A percentile compares a stretch with the other conserved stretches of the same genome.
Evolutionary conservation across 2,329 filamentous ascomycete species (phyloP).

Genomic region (Colletotrichum sp.): DNA sequence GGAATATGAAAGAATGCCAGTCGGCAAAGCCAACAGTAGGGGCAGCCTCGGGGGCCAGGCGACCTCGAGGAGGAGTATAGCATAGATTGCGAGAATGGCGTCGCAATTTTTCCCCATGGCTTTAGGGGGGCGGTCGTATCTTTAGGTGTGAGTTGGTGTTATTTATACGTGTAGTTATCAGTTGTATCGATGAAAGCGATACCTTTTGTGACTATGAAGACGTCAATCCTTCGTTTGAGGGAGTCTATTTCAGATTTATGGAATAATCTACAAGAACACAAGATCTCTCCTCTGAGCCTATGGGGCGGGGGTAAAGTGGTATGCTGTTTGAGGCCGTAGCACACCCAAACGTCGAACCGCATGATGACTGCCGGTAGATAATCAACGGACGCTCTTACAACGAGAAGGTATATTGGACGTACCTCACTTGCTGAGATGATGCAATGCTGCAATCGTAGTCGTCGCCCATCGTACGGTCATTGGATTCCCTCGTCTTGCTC

Average conservation of each 20-base stretch:
- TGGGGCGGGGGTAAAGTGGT: neutral
- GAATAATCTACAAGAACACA: neutral
- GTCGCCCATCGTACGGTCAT: too few species aligned
- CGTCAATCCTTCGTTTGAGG: fast-evolving
- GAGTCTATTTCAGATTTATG: neutral
- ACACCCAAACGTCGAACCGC: too few species aligned
- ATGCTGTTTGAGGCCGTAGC: too few species aligned
- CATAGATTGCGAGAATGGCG: neutral
- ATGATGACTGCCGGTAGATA: too few species aligned
- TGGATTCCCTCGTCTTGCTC: too few species aligned
- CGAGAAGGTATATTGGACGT: too few species aligned
- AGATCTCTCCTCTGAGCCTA: neutral
- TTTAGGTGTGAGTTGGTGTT: neutral
- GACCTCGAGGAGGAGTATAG: neutral
- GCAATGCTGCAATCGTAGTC: too few species aligned
- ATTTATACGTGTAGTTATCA: neutral
- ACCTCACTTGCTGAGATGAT: too few species aligned
- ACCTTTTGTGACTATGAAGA: fast-evolving
- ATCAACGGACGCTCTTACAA: too few species aligned
- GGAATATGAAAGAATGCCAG: too few species aligned
- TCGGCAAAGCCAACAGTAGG: fast-evolving
- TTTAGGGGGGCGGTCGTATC: neutral
- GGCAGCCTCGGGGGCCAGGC: neutral
- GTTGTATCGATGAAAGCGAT: too few species aligned
- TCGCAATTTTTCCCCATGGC: neutral